phyloP scores from a whole-genome alignment of 1,284 basidiomycete species.

The Leucoagaricus sp. region DNA sequence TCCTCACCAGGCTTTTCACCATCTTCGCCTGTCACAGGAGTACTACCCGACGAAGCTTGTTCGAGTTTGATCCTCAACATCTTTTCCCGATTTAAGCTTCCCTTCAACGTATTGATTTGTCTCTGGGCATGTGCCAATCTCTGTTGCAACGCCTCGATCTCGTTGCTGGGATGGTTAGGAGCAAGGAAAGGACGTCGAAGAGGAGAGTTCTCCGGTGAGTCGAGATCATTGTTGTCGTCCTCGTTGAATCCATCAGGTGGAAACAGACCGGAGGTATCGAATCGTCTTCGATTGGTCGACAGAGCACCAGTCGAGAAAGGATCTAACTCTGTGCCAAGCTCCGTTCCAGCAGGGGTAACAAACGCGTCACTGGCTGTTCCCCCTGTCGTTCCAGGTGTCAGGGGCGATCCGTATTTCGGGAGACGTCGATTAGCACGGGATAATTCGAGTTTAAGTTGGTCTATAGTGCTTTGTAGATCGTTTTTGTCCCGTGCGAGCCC shows the following conservation, averaged over 20 bases:
- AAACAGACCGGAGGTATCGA: conserved; percentile 55
- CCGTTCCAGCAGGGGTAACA: conserved; percentile 56
- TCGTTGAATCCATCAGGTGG: conserved; percentile 42
- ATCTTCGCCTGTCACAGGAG: conserved; percentile 35
- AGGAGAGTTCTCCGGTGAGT: conserved; percentile 64
- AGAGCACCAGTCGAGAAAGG: conserved; percentile 66
- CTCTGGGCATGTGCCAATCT: conserved; percentile 80
- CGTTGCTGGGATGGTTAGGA: conserved; percentile 73
- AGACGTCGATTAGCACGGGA: conserved; percentile 60
- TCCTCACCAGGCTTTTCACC: conserved; percentile 45
- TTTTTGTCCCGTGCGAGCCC: conserved; percentile 89
- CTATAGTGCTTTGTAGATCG: conserved; percentile 83
- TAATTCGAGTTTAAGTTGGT: conserved; percentile 71
- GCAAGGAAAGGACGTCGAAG: conserved; percentile 69
- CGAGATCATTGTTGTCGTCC: conserved; percentile 36
- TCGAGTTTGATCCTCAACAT: conserved; percentile 64
- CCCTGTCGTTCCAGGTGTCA: conserved; percentile 56
- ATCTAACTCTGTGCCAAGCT: conserved; percentile 46
- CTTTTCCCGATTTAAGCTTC: conserved; percentile 78
- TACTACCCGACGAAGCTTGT: conserved; percentile 21
- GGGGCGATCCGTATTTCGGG: conserved; percentile 66
- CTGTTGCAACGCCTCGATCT: conserved; percentile 78
- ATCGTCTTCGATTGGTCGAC: conserved; percentile 65
- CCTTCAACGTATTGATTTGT: conserved; percentile 79
- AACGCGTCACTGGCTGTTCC: conserved; percentile 25